Percentiles rank a stretch among this genome's conserved stretches.
Conservation (phyloP, 2,329 filamentous ascomycete genomes). For the Trichoderma sp. region DNA sequence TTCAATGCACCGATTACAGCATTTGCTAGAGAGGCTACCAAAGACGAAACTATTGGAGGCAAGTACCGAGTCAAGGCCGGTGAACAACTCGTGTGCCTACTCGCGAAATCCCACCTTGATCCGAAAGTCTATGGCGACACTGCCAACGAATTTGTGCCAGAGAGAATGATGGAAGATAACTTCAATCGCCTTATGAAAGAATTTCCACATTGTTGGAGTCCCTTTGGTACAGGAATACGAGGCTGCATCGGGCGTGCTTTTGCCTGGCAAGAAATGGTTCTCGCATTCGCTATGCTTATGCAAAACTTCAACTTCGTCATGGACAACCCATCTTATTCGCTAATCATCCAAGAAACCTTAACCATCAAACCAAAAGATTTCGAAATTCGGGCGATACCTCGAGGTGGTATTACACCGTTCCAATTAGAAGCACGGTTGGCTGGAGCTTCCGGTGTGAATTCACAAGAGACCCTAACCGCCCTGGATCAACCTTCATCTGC, state of each 20-base stretch:
- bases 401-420: conserved; percentile 25
- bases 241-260: conserved; percentile 65
- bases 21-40: not conserved
- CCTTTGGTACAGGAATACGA: conserved; percentile 61
- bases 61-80: conserved; percentile 52
- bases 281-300: conserved; percentile 52
- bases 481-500: not conserved
- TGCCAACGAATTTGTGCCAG: conserved; percentile 58
- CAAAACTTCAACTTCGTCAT: conserved; percentile 62
- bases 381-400: conserved; percentile 50
- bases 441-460: not conserved
- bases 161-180: conserved; percentile 61
- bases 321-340: conserved; percentile 43
- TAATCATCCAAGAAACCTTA: conserved; percentile 46
- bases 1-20: not conserved
- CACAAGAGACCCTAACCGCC: not conserved
- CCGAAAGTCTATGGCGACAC: conserved; percentile 58
- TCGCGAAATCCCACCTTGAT: conserved; percentile 54
- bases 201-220: conserved; percentile 41
- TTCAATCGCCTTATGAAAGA: conserved; percentile 44
- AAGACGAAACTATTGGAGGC: conserved; percentile 47
- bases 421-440: not conserved
- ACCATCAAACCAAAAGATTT: conserved; percentile 57
- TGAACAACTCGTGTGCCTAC: conserved; percentile 43
- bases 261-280: conserved; percentile 64